A percentile compares a stretch with the other conserved stretches of the same genome.
Evolutionary conservation across 2,329 filamentous ascomycete genomes (phyloP).

Genomic region (Aspergillus clavatus): DNA sequence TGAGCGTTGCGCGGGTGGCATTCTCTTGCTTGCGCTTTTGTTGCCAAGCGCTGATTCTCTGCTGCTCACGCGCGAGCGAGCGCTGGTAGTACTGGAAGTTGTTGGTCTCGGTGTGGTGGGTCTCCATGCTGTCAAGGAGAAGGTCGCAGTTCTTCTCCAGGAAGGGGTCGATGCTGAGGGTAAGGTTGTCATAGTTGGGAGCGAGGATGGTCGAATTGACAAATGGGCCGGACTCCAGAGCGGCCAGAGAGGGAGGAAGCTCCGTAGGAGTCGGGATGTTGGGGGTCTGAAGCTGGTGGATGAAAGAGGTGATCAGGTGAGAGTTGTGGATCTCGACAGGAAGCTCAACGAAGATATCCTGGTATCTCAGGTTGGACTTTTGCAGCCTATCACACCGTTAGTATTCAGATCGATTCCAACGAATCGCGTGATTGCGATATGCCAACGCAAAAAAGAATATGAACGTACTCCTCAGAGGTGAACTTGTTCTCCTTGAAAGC

Average conservation of each 20-base stretch:
- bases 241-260: slow-evolving; percentile 72
- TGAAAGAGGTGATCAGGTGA: slow-evolving; percentile 88
- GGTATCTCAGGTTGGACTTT: slow-evolving; percentile 89
- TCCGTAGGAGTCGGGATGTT: slow-evolving; percentile 63
- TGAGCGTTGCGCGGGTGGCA: slow-evolving; percentile 72
- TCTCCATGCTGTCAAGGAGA: slow-evolving; percentile 92
- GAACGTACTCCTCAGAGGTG: slow-evolving; percentile 79
- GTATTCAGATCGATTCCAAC: slow-evolving; percentile 4
- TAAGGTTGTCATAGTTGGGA: slow-evolving; percentile 83
- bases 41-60: slow-evolving; percentile 96
- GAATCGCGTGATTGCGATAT: background rate
- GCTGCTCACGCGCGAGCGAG: slow-evolving; percentile 86
- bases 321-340: slow-evolving; percentile 93
- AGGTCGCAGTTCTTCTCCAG: slow-evolving; percentile 97
- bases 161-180: slow-evolving; percentile 93
- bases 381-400: slow-evolving; percentile 62
- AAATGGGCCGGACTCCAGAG: slow-evolving; percentile 63
- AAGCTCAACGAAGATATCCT: slow-evolving; percentile 87
- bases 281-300: slow-evolving; percentile 79
- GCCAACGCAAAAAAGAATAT: background rate
- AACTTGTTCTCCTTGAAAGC: slow-evolving; percentile 98
- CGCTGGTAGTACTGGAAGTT: slow-evolving; percentile 98
- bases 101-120: slow-evolving; percentile 97
- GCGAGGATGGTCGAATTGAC: slow-evolving; percentile 62
- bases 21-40: slow-evolving; percentile 96